A percentile compares a stretch with the other conserved stretches of the same genome.
phyloP scores from a whole-genome alignment of 2,329 filamentous ascomycete genomes.

The Diaporthe longicolla region DNA sequence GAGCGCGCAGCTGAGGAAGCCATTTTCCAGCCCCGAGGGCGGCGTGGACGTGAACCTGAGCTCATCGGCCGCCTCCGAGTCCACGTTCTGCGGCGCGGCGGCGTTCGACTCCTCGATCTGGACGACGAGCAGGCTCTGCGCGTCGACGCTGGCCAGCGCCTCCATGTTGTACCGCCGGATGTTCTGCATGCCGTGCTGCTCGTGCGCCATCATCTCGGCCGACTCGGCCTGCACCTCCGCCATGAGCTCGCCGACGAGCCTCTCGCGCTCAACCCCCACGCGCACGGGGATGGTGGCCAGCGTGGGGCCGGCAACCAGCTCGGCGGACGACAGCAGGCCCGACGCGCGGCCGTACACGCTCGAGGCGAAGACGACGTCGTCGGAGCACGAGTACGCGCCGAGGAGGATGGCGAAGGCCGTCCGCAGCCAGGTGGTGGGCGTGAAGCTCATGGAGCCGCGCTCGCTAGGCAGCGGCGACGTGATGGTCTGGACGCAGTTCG shows the following conservation, averaged over 20 bases:
- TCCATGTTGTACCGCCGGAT: slow-evolving; percentile 34
- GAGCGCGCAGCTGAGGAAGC: slow-evolving; percentile 9
- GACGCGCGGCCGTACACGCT: slow-evolving; percentile 2
- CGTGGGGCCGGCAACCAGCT: neutral
- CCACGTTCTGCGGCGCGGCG: slow-evolving; percentile 6
- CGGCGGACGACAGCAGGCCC: neutral
- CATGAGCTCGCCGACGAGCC: slow-evolving; percentile 6
- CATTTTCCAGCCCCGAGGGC: neutral
- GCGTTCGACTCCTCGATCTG: slow-evolving; percentile 23
- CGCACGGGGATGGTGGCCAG: slow-evolving; percentile 25
- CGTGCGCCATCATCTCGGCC: slow-evolving; percentile 22
- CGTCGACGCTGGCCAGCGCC: slow-evolving; percentile 17
- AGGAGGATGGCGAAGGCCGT: neutral
- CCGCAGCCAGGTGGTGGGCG: neutral
- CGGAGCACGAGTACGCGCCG: neutral
- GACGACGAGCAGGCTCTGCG: slow-evolving; percentile 35
- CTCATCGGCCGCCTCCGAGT: slow-evolving; percentile 2
- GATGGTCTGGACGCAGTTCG: neutral
- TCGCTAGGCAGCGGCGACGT: neutral
- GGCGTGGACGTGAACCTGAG: neutral
- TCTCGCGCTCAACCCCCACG: neutral
- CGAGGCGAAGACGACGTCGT: slow-evolving; percentile 8
- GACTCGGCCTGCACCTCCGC: slow-evolving; percentile 28
- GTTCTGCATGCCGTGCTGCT: slow-evolving; percentile 38
- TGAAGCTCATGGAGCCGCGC: neutral